Evolutionary conservation across 768 basidiomycete species (phyloP), one percentile per base, ranked within the genome.

Genomic region (Serendipita sp.): DNA sequence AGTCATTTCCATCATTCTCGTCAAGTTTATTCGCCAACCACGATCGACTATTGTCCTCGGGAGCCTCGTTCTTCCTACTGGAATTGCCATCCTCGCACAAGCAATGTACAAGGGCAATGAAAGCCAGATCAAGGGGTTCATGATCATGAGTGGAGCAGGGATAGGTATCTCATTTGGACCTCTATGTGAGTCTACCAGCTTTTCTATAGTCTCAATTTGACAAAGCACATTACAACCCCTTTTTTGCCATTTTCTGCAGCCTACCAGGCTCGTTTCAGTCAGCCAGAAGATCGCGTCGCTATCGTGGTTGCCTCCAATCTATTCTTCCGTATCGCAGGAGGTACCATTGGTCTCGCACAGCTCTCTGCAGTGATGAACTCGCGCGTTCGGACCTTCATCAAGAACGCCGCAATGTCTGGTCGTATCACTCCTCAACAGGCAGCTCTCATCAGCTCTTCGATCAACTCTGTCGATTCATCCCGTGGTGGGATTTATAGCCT

Each of bases 281-380:
- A 76, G 66, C 75, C 78, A 4, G 70, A 68, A 23, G 70, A 75
- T 30, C 75, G 75, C 35, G 67, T 78, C 48, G 80, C 81, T 1
- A 71, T 76, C 52, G 76, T 77, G 18, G 77, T 78, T 18, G 77
- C 77, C 1, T 70, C 80, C 62, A 65, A 72, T 4, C 71, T 79
- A 63, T 82, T 81, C 69, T 78, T 78, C 72, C 75, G 78, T 15
- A 70, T 77, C 0, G 71, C 81, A 44, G 81, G 81, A n/a, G 81
- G 81, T 7, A 81, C 80, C 0, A 69, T 80, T 44, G 80, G 81
- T 28, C 76, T 82, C 44, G 80, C 81, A 0, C 81, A 82, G 67
- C 81, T 80, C 63, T 75, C 76, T 46, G 78, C 81, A 5, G 72
- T 82, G 23, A 74, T 81, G 64, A 75, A 76, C 66, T 71, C 74